A percentile compares a stretch with the other conserved stretches of the same genome.
Conservation (phyloP, 108 stramenopile species). For the Cyclotella kingstonii region DNA sequence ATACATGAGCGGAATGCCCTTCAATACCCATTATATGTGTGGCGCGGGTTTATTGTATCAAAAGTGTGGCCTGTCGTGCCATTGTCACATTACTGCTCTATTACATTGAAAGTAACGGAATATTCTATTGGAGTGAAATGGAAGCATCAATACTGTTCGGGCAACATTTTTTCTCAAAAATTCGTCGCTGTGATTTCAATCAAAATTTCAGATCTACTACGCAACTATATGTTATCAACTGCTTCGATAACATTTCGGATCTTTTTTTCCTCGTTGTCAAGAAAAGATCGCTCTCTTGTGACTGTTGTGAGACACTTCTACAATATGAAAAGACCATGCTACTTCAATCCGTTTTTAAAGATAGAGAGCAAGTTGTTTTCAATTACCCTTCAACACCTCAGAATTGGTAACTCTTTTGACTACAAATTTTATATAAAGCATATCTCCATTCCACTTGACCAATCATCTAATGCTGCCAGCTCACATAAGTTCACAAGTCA, state of each 20-base stretch:
- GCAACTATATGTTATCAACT: constrained; percentile 28
- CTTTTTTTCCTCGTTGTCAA: constrained; percentile 17
- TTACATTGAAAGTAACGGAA: constrained; percentile 30
- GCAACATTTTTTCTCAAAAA: constrained; percentile 3
- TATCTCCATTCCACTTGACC: constrained; percentile 19
- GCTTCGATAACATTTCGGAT: constrained; percentile 37
- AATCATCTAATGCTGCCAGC: not conserved
- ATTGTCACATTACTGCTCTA: too few species aligned
- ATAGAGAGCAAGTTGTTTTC: constrained; percentile 43
- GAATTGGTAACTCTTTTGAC: constrained; percentile 12
- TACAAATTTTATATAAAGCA: constrained; percentile 13
- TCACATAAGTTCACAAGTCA: constrained; percentile 16
- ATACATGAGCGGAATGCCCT: constrained; percentile 6
- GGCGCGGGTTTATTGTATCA: constrained; percentile 27
- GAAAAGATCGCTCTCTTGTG: constrained; percentile 6
- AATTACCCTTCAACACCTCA: constrained; percentile 18
- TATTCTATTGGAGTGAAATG: constrained; percentile 5
- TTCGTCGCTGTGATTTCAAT: constrained; percentile 29
- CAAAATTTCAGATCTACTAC: constrained; percentile 26
- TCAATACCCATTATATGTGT: constrained; percentile 20
- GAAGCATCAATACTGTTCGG: constrained; percentile 16
- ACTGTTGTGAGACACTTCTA: constrained; percentile 1
- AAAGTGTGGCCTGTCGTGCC: constrained; percentile 4
- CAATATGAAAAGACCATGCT: constrained; percentile 16
- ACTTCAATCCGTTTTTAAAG: constrained; percentile 31